Base-by-base conservation (phyloP, 2,329 filamentous ascomycete genomes). In the Colletotrichum paranaense region DNA sequence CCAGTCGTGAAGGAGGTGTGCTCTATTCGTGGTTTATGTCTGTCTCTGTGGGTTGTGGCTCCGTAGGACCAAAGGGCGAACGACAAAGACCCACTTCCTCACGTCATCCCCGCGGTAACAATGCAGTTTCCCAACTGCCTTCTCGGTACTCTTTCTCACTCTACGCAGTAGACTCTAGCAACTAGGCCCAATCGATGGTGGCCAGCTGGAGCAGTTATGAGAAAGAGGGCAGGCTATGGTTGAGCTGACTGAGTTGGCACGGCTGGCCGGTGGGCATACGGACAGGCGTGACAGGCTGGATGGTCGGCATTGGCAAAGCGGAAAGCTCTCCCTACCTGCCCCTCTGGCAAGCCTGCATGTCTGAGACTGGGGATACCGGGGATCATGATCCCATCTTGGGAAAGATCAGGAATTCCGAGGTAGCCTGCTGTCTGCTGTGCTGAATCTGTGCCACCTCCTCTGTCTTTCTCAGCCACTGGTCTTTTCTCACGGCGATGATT, bases 41-140 rank as follows among this genome's bases (percentile, higher is more conserved):
- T 42, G 38, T 14, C 16, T 19, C 14, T 42, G 38, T 42, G 38
- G 38, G 14, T 14, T 42, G 38, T 42, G 38, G 16, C 38, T 42
- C 38, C 19, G 60, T 62, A 70, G 62, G 62, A 55, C 35, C 60
- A 38, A 60, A 69, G 60, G 49, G 42, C 28, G 46, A 70, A 46
- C 49, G 42, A 58, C 64, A 67, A 30, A 30, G 64, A 49, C 26
- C 71, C 71, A 62, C 71, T 57, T 52, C 35, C 67, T 69, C 67
- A 71, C 71, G 67, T 73, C 71, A 71, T 66, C 71, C 60, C 67
- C 49, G 38, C 49, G 71, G 56, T 58, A 71, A 66, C 60, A 60
- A 60, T 60, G 62, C n/a, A n/a, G 26, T 46, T 24, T 49, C 38
- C 42, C 59, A n/a, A 49, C 38, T 30, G 5, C 38, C 24, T 38